Base-by-base conservation (phyloP, 306 rosid genomes). In the Dicorynia guianensis region DNA sequence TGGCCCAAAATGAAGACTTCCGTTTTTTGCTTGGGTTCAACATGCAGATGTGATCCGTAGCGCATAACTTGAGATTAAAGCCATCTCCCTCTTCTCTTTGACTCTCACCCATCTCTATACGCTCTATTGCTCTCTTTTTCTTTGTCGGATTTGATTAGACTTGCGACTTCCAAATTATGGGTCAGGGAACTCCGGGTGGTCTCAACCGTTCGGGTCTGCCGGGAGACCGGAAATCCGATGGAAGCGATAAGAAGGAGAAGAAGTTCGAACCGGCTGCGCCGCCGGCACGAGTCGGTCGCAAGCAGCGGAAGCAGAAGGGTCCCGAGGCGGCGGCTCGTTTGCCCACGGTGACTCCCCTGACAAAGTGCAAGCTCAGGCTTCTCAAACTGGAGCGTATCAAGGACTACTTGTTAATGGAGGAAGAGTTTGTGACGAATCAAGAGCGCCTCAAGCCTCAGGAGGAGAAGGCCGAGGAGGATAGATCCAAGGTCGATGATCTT, bases 401-500 rank as follows among this genome's bases (percentile, higher is more conserved):
- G 83, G 99, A 95, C 53, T 95, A 92, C 67, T 74, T 95, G 15
- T 75, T 95, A 5, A 95, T 95, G 99, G 99, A 95, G 79, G 99
- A 95, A 62, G 99, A 95, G 76, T 95, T 95, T 53, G 99, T 95
- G 13, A 88, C 91, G 35, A 95, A 92, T 80, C 97, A 95, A 81
- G 99, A 95, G 81, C 74, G 99, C 58, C 87, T 95, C 18, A 95
- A 95, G 79, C 99, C 99, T 0, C 97, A 92, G 76, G 97, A 95
- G 81, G 99, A 95, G 82, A 95, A 92, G 63, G 97, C 97, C 2
- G 99, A 95, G 81, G 99, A 95, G n/a, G 97, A 95, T 67, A 83
- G 97, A 85, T 95, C 99, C 56, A 95, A 95, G 84, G 99, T 95
- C 36, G 99, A 95, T 57, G 99, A 95, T 49, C 97, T 95, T 19